phyloP scores from a whole-genome alignment of 768 basidiomycete species.

The Imleria badia region DNA sequence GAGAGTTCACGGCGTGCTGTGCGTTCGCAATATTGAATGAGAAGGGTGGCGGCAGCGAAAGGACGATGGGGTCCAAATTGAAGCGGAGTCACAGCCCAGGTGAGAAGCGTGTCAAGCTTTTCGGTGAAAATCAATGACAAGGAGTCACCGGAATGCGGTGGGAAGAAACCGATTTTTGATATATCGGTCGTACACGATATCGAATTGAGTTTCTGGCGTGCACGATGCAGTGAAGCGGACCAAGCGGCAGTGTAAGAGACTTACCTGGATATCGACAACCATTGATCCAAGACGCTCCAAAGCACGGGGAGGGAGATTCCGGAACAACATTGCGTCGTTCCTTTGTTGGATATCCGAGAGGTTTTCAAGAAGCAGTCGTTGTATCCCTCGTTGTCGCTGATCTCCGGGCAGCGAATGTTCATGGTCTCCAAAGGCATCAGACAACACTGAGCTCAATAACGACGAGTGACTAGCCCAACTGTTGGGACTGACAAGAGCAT shows the following conservation, averaged over 20 bases:
- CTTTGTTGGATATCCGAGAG: conserved; percentile 70
- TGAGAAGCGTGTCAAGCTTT: conserved; percentile 72
- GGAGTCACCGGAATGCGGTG: conserved; percentile 35
- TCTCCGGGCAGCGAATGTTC: conserved; percentile 16
- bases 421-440: conserved; percentile 37
- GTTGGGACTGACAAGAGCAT: conserved; percentile 71
- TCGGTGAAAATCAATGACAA: conserved; percentile 51
- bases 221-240: background rate
- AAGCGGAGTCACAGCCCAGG: conserved; percentile 77
- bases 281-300: conserved; percentile 62
- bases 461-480: conserved; percentile 58
- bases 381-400: conserved; percentile 42
- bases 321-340: conserved; percentile 80
- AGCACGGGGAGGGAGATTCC: conserved; percentile 59
- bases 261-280: conserved; percentile 52
- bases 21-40: conserved; percentile 60
- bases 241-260: background rate
- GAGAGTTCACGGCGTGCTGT: conserved; percentile 63
- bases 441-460: conserved; percentile 40
- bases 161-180: conserved; percentile 56
- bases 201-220: conserved; percentile 66
- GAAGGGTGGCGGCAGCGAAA: conserved; percentile 69
- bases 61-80: conserved; percentile 84
- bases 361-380: conserved; percentile 51
- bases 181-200: conserved; percentile 68